A percentile compares a stretch with the other conserved stretches of the same genome.
phyloP scores from a whole-genome alignment of 2,329 filamentous ascomycete species.

The Penicillium sp. region DNA sequence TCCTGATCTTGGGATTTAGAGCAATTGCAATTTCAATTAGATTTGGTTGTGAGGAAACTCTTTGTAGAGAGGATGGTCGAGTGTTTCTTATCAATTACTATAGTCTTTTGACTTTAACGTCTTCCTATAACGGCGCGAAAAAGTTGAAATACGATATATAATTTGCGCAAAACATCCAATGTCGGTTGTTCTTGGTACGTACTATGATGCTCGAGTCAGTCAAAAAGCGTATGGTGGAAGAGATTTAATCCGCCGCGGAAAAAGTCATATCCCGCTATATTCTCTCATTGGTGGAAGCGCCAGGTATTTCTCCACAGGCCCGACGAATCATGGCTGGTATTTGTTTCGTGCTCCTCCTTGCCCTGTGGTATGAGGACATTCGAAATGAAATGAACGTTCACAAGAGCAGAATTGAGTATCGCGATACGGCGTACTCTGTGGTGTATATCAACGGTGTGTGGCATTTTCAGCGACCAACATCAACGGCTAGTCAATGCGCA shows the following conservation, averaged over 20 bases:
- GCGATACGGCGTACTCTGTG: too few species aligned
- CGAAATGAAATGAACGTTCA: not conserved
- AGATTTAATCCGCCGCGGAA: constrained; percentile 18
- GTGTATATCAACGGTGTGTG: not conserved
- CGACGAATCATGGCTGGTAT: not conserved
- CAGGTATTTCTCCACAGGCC: not conserved
- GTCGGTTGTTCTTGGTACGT: not conserved
- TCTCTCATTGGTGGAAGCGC: constrained; percentile 11
- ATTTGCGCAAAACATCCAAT: not conserved
- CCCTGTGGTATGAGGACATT: not conserved
- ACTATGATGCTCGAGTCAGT: not conserved
- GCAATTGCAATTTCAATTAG: not conserved
- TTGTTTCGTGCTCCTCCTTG: not conserved
- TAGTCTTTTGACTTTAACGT: not conserved
- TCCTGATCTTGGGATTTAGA: not conserved
- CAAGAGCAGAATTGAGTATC: too few species aligned
- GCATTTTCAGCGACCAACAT: not conserved
- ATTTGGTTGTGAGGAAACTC: not conserved
- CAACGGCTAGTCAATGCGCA: not conserved
- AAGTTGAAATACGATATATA: not conserved
- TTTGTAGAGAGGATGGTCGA: not conserved
- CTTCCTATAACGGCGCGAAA: not conserved
- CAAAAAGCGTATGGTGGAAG: constrained; percentile 1
- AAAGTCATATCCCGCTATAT: constrained; percentile 15
- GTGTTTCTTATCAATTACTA: not conserved